Evolutionary conservation across 768 basidiomycete species (phyloP).

Genomic region (Pulveroboletus ravenelii): DNA sequence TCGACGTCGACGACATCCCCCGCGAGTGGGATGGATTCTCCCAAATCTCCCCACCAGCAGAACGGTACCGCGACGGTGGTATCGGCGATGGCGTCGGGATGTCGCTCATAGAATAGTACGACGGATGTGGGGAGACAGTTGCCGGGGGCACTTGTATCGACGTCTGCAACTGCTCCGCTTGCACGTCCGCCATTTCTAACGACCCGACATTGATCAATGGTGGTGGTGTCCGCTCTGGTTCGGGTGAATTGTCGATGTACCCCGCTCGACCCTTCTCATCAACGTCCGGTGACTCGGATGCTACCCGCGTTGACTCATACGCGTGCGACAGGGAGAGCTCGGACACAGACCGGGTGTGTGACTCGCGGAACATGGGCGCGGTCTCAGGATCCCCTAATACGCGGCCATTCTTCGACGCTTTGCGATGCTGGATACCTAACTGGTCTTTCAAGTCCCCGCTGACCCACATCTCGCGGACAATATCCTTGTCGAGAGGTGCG

Average conservation of each 20-base stretch:
- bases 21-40: conserved; percentile 22
- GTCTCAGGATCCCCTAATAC: conserved; percentile 45
- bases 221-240: conserved; percentile 2
- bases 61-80: conserved; percentile 45
- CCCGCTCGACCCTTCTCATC: conserved; percentile 9
- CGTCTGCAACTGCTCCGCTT: conserved; percentile 8
- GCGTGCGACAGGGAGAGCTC: conserved; percentile 42
- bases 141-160: conserved; percentile 34
- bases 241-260: conserved; percentile 1
- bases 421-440: conserved; percentile 66
- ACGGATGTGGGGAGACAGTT: conserved; percentile 37
- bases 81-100: conserved; percentile 54
- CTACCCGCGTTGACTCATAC: conserved; percentile 47
- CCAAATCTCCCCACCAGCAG: conserved; percentile 43
- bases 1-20: neutral
- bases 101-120: conserved; percentile 57
- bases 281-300: conserved; percentile 15
- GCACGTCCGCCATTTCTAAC: conserved; percentile 7
- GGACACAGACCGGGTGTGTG: conserved; percentile 60
- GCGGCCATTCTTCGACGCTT: conserved; percentile 40
- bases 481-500: conserved; percentile 78
- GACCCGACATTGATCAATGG: conserved; percentile 13
- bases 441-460: conserved; percentile 76
- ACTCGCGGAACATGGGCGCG: conserved; percentile 66
- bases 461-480: conserved; percentile 92